Evolutionary conservation across 2,329 filamentous ascomycete species (phyloP), one percentile per base, ranked within the genome.

Genomic region (Xylariales sp.): DNA sequence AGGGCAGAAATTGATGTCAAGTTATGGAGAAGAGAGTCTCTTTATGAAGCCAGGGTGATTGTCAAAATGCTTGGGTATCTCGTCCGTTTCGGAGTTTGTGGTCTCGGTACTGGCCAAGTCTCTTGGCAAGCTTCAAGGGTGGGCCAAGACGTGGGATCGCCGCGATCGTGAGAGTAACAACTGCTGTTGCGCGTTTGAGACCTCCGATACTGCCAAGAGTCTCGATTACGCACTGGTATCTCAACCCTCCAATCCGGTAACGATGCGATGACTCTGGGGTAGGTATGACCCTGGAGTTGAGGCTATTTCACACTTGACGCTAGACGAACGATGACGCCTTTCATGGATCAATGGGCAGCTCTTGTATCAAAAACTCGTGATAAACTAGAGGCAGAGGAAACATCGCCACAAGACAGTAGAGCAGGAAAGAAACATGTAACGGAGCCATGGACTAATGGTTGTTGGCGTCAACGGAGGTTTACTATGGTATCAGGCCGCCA

Each of bases 81-180:
- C 42, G 43, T 42, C 31, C 40, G 31, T 43, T 44, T 44, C 32
- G 39, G 27, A 42, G 38, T n/a, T 22, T 31, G 33, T 31, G 36
- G 40, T 42, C 25, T 29, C 37, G n/a, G 38, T 32, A 22, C 29
- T 20, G 25, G 33, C 40, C 40, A 42, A 42, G 40, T 24, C 21
- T 21, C 25, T 42, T 35, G 40, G 40, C 31, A 20, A 31, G 32
- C 32, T 31, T 29, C 33, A 35, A 15, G 12, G 27, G 21, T 35
- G 25, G 45, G 51, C 49, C 51, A 56, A 57, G 55, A 40, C 35
- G 51, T 54, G 50, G 36, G 49, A 56, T 53, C 48, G 50, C 37
- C 51, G 32, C 21, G 4, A 10, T 31, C 27, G 36, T 39, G 15
- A 16, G 27, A 39, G n/a, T 15, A 27, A 22, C 37, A 19, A 29